Evolutionary conservation across 2,329 filamentous ascomycete genomes (phyloP).

Genomic region (Lecanicillium sp.): DNA sequence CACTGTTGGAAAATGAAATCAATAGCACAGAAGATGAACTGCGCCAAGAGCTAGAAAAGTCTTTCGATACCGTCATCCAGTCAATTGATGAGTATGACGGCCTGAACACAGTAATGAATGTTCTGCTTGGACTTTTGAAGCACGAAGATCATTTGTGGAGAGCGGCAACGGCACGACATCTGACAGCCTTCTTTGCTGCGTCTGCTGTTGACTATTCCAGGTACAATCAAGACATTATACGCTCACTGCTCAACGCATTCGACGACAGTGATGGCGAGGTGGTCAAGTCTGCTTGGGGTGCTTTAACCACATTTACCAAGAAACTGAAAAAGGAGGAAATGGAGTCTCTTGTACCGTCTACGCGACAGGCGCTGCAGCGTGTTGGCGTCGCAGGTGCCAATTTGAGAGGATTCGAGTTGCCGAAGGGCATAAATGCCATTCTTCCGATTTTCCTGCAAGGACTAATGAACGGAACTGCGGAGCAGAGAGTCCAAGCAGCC

Average conservation of each 20-base stretch:
- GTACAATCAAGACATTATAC: conserved; percentile 93
- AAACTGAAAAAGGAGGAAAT: conserved; percentile 94
- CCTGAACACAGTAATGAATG: conserved; percentile 91
- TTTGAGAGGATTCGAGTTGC: conserved; percentile 80
- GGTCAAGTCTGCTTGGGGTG: conserved; percentile 83
- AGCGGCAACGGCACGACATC: conserved; percentile 66
- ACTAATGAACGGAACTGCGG: conserved; percentile 89
- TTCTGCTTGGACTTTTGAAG: conserved; percentile 79
- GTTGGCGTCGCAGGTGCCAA: conserved; percentile 82
- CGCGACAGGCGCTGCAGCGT: conserved; percentile 76
- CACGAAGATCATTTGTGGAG: conserved; percentile 86
- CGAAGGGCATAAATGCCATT: conserved; percentile 95
- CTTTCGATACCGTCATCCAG: conserved; percentile 83
- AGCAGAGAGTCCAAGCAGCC: conserved; percentile 87
- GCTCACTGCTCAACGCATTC: conserved; percentile 83
- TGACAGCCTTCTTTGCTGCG: conserved; percentile 78
- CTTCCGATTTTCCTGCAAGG: conserved; percentile 96
- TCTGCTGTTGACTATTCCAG: conserved; percentile 84
- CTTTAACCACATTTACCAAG: conserved; percentile 80
- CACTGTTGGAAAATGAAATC: conserved; percentile 89
- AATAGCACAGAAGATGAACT: conserved; percentile 67
- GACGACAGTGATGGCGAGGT: conserved; percentile 78
- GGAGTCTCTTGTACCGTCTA: conserved; percentile 84
- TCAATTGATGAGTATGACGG: conserved; percentile 96
- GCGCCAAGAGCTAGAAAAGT: conserved; percentile 62